Evolutionary conservation across 768 basidiomycete genomes (phyloP), one percentile per base, ranked within the genome.

Genomic region (Nidularia sp.): DNA sequence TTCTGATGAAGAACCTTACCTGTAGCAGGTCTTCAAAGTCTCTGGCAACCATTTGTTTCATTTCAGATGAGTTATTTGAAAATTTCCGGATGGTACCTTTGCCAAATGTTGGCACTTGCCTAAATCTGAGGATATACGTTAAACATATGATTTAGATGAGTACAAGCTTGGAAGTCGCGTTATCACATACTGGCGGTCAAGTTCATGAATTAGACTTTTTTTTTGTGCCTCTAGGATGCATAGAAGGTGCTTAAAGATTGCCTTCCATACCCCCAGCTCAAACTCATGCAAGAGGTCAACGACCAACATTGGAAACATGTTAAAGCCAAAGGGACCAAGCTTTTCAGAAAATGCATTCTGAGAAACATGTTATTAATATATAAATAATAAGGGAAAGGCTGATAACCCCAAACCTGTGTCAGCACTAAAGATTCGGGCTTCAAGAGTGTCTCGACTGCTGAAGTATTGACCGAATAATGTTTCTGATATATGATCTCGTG

Each of bases 11-110:
- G 12, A 48, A 10, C 34, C 42, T 18, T 10, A 57, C 59, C 53
- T 62, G 61, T 5, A 65, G 51, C 1, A 63, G 25, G 35, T 65
- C 61, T 47, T 65, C 60, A 36, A 53, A 65, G 41, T 63, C 59
- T 5, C 59, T 34, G 2, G 64, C 62, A 2, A 60, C 59, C 48
- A 65, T 44, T 32, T 61, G 55, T 42, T 63, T 65, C 61, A 62
- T 56, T 15, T 57, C 56, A 1, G 58, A 61, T 1, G 43, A 43
- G 48, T 64, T 64, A 5, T 15, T 47, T 3, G 53, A 43, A 48
- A 66, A 64, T 22, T 29, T 15, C 2, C 60, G 55, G 45, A 66
- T 66, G n/a, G 55, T 49, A 22, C 35, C 39, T 18, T 41, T 41
- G 12, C 39, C 39, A 41, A 41, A 41, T 10, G 39, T 41, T 41